Evolutionary conservation across 306 rosid genomes (phyloP).

Genomic region (Crotalaria pallida): DNA sequence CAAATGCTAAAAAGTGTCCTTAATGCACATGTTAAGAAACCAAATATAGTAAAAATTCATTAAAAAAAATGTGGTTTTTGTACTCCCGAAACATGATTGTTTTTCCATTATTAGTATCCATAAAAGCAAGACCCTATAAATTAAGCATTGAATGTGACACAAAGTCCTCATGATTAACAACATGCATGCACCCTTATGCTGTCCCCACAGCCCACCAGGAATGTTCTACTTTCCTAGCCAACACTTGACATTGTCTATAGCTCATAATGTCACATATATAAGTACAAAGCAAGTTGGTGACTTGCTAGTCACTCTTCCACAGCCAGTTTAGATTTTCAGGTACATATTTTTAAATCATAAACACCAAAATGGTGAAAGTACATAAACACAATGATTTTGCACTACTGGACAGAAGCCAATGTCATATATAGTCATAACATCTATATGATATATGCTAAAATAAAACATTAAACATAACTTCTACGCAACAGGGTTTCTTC

Average conservation of each 20-base stretch:
- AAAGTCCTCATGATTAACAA: background rate
- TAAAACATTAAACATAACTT: no score
- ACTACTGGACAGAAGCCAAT: background rate
- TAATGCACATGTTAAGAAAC: no score
- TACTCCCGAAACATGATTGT: no score
- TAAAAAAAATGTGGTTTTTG: no score
- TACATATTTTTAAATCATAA: background rate
- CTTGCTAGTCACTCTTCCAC: background rate
- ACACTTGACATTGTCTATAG: background rate
- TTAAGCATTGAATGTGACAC: background rate
- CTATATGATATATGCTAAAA: background rate
- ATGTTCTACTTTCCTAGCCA: background rate
- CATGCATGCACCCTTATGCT: background rate
- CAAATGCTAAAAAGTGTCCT: no score
- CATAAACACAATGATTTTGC: background rate
- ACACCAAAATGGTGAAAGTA: background rate
- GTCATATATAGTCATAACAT: background rate
- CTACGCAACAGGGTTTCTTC: constrained; percentile 30
- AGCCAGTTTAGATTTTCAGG: background rate
- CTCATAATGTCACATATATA: background rate
- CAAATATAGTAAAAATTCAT: no score
- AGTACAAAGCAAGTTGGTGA: background rate
- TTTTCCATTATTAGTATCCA: no score
- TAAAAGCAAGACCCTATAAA: no score
- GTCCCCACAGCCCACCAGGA: background rate